Percentiles rank a stretch among this genome's conserved stretches.
Evolutionary conservation across 441 rosid genomes (phyloP).

Genomic region (Euphorbia schlechtendalii): DNA sequence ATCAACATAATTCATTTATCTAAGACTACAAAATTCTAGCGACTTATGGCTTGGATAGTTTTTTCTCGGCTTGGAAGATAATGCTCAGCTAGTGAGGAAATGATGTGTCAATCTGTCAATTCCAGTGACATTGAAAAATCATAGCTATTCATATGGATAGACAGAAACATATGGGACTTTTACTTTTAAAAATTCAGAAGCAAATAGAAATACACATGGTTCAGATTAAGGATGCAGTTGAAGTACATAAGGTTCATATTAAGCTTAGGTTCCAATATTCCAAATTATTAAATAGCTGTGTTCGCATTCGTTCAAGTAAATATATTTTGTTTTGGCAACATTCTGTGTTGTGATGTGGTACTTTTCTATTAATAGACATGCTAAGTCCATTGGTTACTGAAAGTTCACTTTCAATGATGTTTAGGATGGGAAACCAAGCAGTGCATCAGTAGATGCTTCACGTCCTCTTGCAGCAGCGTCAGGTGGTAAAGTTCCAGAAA

Average conservation of each 20-base stretch:
- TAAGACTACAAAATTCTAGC: not conserved
- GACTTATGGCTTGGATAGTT: not conserved
- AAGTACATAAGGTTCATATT: not conserved
- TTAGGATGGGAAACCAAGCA: slow-evolving; percentile 39
- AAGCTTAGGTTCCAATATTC: too few species aligned
- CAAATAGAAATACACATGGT: not conserved
- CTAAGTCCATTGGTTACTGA: slow-evolving; percentile 3
- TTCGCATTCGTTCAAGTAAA: too few species aligned
- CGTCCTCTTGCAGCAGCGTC: slow-evolving; percentile 27
- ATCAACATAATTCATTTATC: not conserved
- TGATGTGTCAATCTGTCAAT: not conserved
- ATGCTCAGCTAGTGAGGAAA: not conserved
- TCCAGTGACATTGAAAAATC: not conserved
- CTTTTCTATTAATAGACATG: not conserved
- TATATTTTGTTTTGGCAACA: not conserved
- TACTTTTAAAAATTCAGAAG: not conserved
- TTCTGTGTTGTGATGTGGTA: not conserved
- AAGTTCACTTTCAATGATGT: slow-evolving; percentile 22
- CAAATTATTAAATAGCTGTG: too few species aligned
- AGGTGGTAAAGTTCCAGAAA: slow-evolving; percentile 25
- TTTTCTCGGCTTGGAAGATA: not conserved
- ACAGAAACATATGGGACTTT: not conserved
- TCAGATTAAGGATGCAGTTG: not conserved
- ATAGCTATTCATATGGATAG: not conserved
- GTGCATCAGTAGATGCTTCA: slow-evolving; percentile 25